These are phyloP conservation scores for Suhomyces panamericanus DNA, from an alignment of 1,139 yeast species.

Conservation along the genomic window DNA sequence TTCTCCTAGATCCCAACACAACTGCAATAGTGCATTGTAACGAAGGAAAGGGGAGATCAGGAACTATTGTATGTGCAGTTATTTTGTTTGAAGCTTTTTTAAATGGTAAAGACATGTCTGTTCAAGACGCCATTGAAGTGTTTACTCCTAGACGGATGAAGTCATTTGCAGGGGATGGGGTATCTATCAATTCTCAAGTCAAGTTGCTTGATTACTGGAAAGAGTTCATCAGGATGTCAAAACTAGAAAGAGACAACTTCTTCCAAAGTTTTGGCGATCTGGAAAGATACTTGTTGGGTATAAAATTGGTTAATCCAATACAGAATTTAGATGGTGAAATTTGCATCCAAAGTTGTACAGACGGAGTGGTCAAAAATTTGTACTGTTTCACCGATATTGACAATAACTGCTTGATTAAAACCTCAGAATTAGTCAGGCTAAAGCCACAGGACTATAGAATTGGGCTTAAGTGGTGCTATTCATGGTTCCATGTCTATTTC, in stretches of 20 bases:
- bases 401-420: not conserved
- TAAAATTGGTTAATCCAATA: not conserved
- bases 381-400: not conserved
- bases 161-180: constrained; percentile 59
- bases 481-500: constrained; percentile 22
- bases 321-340: not conserved
- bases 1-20: constrained; percentile 23
- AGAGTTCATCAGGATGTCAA: constrained; percentile 19
- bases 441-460: not conserved
- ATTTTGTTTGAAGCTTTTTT: constrained; percentile 41
- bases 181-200: constrained; percentile 69
- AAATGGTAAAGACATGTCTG: constrained; percentile 20
- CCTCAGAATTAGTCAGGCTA: not conserved
- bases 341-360: not conserved
- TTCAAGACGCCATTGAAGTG: constrained; percentile 46
- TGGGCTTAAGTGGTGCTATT: constrained; percentile 16
- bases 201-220: constrained; percentile 66
- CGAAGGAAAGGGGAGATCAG: constrained; percentile 92
- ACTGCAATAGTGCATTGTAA: constrained; percentile 83
- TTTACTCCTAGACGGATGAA: constrained; percentile 66
- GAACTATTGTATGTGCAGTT: constrained; percentile 72
- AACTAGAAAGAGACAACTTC: not conserved
- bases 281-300: constrained; percentile 1
- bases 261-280: not conserved
- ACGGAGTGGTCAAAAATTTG: not conserved